Evolutionary conservation across 78 protist species (phyloP).

Genomic region (Anaeramoeba flamelloides): DNA sequence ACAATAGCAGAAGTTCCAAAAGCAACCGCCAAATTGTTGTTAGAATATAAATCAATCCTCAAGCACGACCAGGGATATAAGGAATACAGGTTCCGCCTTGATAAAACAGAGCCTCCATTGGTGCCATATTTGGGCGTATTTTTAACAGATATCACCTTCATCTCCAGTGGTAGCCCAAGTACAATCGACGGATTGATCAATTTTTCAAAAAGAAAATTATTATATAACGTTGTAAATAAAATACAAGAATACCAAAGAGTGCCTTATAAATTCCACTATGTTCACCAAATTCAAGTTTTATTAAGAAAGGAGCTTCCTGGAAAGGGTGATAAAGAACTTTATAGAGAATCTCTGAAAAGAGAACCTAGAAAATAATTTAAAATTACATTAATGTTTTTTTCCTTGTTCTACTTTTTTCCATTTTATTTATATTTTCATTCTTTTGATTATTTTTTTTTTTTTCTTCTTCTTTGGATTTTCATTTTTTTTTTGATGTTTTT

Average conservation of each 20-base stretch:
- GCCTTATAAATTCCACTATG: neutral
- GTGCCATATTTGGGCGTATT: neutral
- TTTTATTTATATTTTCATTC: too few species aligned
- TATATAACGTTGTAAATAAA: neutral
- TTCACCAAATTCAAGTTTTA: neutral
- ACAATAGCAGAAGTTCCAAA: neutral
- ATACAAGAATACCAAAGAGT: neutral
- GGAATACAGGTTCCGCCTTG: neutral
- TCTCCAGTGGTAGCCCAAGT: neutral
- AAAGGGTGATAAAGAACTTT: neutral
- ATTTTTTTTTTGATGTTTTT: too few species aligned
- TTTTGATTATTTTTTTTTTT: too few species aligned
- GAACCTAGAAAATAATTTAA: too few species aligned
- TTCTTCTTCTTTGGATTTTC: too few species aligned
- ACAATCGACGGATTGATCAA: neutral
- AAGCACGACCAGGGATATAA: neutral
- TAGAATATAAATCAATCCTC: neutral
- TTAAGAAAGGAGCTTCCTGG: neutral
- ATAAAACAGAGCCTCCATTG: neutral
- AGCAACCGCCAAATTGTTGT: neutral
- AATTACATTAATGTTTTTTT: too few species aligned
- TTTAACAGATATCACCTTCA: neutral
- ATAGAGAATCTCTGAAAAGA: neutral
- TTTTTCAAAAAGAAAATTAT: neutral
- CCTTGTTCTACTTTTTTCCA: too few species aligned